These are phyloP conservation scores for Rhodamnia rubescens DNA, from an alignment of 345 rosid genomes.

Conservation along the genomic window DNA sequence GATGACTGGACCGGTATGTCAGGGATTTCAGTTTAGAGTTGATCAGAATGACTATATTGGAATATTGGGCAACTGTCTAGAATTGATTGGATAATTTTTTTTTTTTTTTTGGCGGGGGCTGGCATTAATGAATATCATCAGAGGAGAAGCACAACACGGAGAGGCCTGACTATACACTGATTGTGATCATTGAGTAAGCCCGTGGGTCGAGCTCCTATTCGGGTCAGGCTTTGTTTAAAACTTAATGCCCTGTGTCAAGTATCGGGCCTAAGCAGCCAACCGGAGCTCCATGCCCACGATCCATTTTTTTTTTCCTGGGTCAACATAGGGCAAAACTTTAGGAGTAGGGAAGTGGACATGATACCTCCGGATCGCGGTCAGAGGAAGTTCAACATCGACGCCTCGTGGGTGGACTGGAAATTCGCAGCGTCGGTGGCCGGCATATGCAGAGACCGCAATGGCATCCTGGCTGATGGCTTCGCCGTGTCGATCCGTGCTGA, in stretches of 20 bases:
- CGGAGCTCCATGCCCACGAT: background rate
- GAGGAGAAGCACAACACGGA: background rate
- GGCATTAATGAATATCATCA: background rate
- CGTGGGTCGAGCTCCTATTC: background rate
- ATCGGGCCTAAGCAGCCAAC: background rate
- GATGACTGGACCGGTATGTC: too few relatives aligned
- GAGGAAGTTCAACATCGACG: too few relatives aligned
- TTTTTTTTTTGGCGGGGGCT: background rate
- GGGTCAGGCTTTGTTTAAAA: background rate
- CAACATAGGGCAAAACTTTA: background rate
- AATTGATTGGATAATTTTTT: background rate
- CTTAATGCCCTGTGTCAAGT: background rate
- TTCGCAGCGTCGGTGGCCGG: too few relatives aligned
- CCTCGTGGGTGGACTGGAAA: too few relatives aligned
- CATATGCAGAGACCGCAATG: too few relatives aligned
- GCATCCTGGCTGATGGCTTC: too few relatives aligned
- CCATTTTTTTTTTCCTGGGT: background rate
- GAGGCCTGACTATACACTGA: background rate
- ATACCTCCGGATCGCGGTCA: too few relatives aligned
- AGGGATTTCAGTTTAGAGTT: too few relatives aligned
- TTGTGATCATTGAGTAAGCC: background rate
- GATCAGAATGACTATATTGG: too few relatives aligned
- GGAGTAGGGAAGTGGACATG: too few relatives aligned
- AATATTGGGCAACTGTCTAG: too few relatives aligned
- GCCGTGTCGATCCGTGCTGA: too few relatives aligned